phyloP scores from a whole-genome alignment of 2,329 filamentous ascomycete species.

The Calonectria pseudoreteaudii region DNA sequence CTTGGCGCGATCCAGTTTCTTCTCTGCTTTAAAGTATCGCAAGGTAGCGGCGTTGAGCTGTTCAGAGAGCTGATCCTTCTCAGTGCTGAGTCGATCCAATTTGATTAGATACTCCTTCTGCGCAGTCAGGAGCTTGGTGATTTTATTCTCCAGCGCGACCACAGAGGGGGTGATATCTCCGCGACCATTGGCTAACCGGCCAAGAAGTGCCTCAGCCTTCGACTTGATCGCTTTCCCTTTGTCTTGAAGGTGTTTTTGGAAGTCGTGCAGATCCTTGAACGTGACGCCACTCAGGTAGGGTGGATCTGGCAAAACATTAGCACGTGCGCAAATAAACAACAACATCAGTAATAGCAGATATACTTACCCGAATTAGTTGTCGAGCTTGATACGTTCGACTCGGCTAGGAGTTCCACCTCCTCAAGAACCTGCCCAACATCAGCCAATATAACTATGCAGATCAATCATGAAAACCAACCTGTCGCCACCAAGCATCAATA shows the following conservation, averaged over 20 bases:
- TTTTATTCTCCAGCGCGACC: slow-evolving; percentile 77
- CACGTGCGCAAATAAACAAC: slow-evolving; percentile 5
- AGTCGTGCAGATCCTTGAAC: slow-evolving; percentile 76
- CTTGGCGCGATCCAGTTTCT: slow-evolving; percentile 89
- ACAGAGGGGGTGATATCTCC: slow-evolving; percentile 74
- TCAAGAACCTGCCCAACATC: slow-evolving; percentile 65
- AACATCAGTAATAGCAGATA: neutral
- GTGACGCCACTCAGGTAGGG: slow-evolving; percentile 69
- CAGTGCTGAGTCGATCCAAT: slow-evolving; percentile 78
- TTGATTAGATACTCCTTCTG: slow-evolving; percentile 87
- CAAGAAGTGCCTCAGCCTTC: slow-evolving; percentile 78
- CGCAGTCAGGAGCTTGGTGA: slow-evolving; percentile 79
- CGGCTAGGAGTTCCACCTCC: slow-evolving; percentile 71
- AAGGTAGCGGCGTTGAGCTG: slow-evolving; percentile 89
- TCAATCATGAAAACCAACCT: slow-evolving; percentile 67
- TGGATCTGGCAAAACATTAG: slow-evolving; percentile 57
- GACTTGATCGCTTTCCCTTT: slow-evolving; percentile 82
- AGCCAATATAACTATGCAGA: slow-evolving; percentile 16
- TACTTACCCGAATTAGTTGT: slow-evolving; percentile 41
- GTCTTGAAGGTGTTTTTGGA: slow-evolving; percentile 83
- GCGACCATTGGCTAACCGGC: slow-evolving; percentile 62
- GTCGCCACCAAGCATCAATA: slow-evolving; percentile 93
- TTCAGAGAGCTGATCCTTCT: slow-evolving; percentile 88
- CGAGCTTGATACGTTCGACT: slow-evolving; percentile 55
- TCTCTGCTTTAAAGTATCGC: slow-evolving; percentile 94